phyloP scores from a whole-genome alignment of 1,284 basidiomycete genomes.

The Earliella scabrosa region DNA sequence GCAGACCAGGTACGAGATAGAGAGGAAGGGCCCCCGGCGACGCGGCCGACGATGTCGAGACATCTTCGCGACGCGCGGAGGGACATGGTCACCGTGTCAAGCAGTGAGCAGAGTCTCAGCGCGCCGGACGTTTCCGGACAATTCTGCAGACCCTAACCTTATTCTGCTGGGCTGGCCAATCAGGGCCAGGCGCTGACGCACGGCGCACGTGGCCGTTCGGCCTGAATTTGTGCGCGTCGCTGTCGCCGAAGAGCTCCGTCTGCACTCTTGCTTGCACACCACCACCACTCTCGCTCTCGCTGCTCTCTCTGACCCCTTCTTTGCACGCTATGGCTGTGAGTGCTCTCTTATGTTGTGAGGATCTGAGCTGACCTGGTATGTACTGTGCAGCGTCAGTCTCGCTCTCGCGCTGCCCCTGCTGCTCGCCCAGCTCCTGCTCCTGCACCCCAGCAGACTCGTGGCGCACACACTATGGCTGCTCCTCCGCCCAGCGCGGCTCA shows the following conservation, averaged over 20 bases:
- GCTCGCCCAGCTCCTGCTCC: slow-evolving; percentile 44
- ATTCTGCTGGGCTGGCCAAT: slow-evolving; percentile 7
- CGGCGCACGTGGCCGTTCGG: slow-evolving; percentile 30
- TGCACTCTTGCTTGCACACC: slow-evolving; percentile 25
- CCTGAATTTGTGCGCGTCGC: slow-evolving; percentile 28
- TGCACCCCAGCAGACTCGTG: slow-evolving; percentile 48
- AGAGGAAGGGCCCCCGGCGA: slow-evolving; percentile 9
- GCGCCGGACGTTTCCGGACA: slow-evolving; percentile 8
- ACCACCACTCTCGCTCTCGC: slow-evolving; percentile 30
- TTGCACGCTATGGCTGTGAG: slow-evolving; percentile 62
- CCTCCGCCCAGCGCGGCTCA: slow-evolving; percentile 48
- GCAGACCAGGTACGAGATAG: slow-evolving; percentile 20
- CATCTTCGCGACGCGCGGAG: slow-evolving; percentile 18
- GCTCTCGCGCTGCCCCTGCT: slow-evolving; percentile 52
- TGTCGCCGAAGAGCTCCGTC: slow-evolving; percentile 23
- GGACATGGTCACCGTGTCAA: slow-evolving; percentile 20
- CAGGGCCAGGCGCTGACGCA: slow-evolving; percentile 2
- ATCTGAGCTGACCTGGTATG: no score
- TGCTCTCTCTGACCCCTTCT: slow-evolving; percentile 6
- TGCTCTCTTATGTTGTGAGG: no score
- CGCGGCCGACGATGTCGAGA: slow-evolving; percentile 19
- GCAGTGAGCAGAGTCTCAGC: slow-evolving; percentile 8
- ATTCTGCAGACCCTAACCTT: slow-evolving; percentile 8
- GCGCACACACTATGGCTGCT: slow-evolving; percentile 44
- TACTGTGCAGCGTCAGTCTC: slow-evolving; percentile 58